A percentile compares a stretch with the other conserved stretches of the same genome.
Conservation (phyloP, 176 grass and related monocot species). For the Zoysia japonica region DNA sequence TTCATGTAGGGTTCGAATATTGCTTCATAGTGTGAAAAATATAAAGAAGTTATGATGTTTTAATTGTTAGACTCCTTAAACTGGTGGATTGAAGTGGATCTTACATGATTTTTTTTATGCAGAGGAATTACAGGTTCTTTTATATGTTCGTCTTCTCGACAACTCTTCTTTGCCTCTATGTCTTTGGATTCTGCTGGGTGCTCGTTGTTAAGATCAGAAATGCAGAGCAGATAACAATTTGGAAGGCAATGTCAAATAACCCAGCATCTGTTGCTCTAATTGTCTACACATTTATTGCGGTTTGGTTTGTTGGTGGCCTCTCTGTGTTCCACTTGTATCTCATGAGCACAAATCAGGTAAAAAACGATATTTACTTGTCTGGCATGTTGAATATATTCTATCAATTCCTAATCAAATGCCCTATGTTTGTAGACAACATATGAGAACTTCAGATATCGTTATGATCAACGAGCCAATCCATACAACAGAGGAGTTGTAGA, state of each 20-base stretch:
- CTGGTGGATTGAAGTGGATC: slow-evolving; percentile 1
- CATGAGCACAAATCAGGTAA: slow-evolving; percentile 95
- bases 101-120: slow-evolving; percentile 46
- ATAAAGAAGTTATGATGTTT: not conserved
- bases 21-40: not conserved
- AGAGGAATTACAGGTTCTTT: slow-evolving; percentile 97
- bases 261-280: slow-evolving; percentile 81
- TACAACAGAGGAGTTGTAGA: slow-evolving; percentile 69
- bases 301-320: slow-evolving; percentile 97
- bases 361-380: not conserved
- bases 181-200: slow-evolving; percentile 90
- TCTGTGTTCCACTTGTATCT: slow-evolving; percentile 96
- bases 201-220: slow-evolving; percentile 90
- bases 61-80: slow-evolving; percentile 5
- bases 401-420: slow-evolving; percentile 5
- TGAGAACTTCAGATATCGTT: slow-evolving; percentile 94
- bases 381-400: not conserved
- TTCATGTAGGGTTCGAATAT: not conserved
- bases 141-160: slow-evolving; percentile 98
- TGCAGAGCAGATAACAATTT: slow-evolving; percentile 72
- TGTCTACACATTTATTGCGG: slow-evolving; percentile 74
- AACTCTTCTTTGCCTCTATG: slow-evolving; percentile 82
- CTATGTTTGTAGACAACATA: slow-evolving; percentile 72
- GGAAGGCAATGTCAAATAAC: slow-evolving; percentile 79
- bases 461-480: slow-evolving; percentile 82